Base-by-base conservation (phyloP, 306 rosid species). In the Phaseolus lunatus region DNA sequence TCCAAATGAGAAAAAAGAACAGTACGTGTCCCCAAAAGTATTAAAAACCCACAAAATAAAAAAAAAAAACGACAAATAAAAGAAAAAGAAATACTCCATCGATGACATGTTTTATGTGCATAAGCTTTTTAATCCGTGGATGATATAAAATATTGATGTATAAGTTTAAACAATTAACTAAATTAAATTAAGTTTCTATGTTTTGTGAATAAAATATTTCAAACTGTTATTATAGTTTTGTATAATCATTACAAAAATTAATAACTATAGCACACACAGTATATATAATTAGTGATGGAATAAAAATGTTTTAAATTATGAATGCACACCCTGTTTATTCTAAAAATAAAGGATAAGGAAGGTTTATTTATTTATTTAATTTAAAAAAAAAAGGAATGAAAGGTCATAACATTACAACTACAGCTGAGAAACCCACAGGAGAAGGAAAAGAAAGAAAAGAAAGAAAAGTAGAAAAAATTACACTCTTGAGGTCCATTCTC, bases 341-440 rank as follows among this genome's bases (percentile, higher is more conserved):
- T 12, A 58, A 13, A 16, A 59, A 6, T 6, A 59, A 59, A 7
- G 19, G 43, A 59, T 59, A 59, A 27, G 67, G 23, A 26, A 67
- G 33, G 67, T 20, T 41, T 2, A 49, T 19, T 53, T 47, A 47
- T 47, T 47, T 13, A 33, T 31, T 31, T 31, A 31, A n/a, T n/a
- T 2, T 16, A 2, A 10, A 66, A 29, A 18, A 35, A 67, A 18
- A 23, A 8, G 13, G 12, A 16, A 5, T 19, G 29, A 26, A 9
- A 58, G 44, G 67, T 44, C 5, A 59, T 15, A 14, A 59, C 18
- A 72, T 77, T 47, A 31, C 75, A 77, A 78, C 81, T 78, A 37
- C 81, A 63, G 83, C 73, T 79, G 84, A 84, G 67, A 59, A 59
- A 59, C 43, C 67, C 67, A 29, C 6, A 16, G 66, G 67, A 76